phyloP scores from a whole-genome alignment of 805 yeast genomes.

The Kluyveromyces starmeri region DNA sequence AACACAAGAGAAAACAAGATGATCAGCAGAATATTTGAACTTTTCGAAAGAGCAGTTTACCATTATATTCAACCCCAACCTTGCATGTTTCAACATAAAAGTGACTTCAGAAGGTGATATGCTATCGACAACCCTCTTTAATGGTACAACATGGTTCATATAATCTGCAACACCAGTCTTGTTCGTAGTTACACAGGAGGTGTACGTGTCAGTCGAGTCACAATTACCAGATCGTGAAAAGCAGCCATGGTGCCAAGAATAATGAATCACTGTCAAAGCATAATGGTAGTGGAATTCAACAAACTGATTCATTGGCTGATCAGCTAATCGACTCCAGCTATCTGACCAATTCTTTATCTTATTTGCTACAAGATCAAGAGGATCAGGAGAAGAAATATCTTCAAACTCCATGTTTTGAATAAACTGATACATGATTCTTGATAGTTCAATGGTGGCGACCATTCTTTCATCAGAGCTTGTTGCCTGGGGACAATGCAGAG shows the following conservation, averaged over 20 bases:
- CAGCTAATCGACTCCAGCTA: slow-evolving; percentile 61
- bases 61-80: slow-evolving; percentile 12
- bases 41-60: slow-evolving; percentile 12
- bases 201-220: neutral
- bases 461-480: slow-evolving; percentile 79
- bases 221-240: neutral
- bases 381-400: slow-evolving; percentile 1
- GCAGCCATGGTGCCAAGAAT: slow-evolving; percentile 19
- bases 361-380: slow-evolving; percentile 32
- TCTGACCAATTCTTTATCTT: slow-evolving; percentile 55
- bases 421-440: slow-evolving; percentile 42
- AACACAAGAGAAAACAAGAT: slow-evolving; percentile 14
- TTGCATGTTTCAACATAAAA: slow-evolving; percentile 12
- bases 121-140: slow-evolving; percentile 9
- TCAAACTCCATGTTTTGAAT: slow-evolving; percentile 29
- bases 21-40: slow-evolving; percentile 18
- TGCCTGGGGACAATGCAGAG: slow-evolving; percentile 48
- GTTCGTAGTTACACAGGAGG: neutral
- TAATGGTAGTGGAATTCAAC: slow-evolving; percentile 64
- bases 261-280: slow-evolving; percentile 43
- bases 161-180: slow-evolving; percentile 9
- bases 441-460: slow-evolving; percentile 64
- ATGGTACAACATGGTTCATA: slow-evolving; percentile 11
- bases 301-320: slow-evolving; percentile 65
- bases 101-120: slow-evolving; percentile 11